Conservation (phyloP, 495 filamentous ascomycete genomes). For the Polyplosphaeria fusca region DNA sequence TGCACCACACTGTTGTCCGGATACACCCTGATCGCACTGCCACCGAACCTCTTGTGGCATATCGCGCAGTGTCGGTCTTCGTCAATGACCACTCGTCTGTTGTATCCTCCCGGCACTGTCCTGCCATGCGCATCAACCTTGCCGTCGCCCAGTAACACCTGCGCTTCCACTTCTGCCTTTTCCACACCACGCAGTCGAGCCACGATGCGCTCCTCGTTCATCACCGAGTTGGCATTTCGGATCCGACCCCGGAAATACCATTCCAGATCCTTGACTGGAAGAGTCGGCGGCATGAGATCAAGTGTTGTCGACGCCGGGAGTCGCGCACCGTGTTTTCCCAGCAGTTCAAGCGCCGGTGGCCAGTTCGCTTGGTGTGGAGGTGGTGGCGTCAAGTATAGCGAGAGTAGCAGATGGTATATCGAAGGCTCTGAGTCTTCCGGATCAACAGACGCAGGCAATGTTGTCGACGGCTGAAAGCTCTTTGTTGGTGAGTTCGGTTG, state of each 20-base stretch:
- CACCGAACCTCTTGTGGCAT: conserved; percentile 87
- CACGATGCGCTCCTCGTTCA: conserved; percentile 75
- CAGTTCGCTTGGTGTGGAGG: conserved; percentile 69
- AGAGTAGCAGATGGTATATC: conserved; percentile 87
- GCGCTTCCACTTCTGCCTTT: conserved; percentile 66
- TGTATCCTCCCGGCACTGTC: conserved; percentile 56
- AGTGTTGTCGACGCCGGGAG: conserved; percentile 83
- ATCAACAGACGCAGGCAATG: conserved; percentile 46
- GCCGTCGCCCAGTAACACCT: conserved; percentile 65
- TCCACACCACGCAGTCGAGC: conserved; percentile 69
- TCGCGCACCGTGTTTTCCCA: conserved; percentile 86
- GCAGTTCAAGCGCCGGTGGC: conserved; percentile 74
- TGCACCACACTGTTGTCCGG: conserved; percentile 56
- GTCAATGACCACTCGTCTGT: conserved; percentile 69
- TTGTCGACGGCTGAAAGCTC: conserved; percentile 33
- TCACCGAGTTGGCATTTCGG: conserved; percentile 73
- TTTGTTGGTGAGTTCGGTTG: conserved; percentile 20
- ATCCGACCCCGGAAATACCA: conserved; percentile 91
- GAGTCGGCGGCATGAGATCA: conserved; percentile 72
- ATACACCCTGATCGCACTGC: conserved; percentile 77
- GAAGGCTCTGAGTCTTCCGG: conserved; percentile 59
- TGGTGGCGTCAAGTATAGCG: conserved; percentile 84
- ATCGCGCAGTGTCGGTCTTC: conserved; percentile 88
- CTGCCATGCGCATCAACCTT: conserved; percentile 13
- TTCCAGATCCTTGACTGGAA: conserved; percentile 76